Evolutionary conservation across 768 basidiomycete species (phyloP).

Genomic region (Rossbeevera mucosa): DNA sequence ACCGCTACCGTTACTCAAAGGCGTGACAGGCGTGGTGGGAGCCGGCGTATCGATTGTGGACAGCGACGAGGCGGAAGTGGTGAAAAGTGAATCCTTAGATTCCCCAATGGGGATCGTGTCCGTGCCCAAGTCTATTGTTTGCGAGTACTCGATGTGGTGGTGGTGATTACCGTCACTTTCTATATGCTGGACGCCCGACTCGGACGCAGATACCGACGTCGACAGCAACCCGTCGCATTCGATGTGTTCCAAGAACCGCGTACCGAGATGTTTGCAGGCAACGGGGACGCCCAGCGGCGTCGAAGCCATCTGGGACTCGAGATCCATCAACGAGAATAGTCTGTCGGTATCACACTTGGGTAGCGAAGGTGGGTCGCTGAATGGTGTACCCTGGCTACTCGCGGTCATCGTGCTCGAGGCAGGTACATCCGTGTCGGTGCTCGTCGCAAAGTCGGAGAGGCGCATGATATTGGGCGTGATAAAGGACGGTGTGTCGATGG

Average conservation of each 20-base stretch:
- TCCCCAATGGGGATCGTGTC: conserved; percentile 16
- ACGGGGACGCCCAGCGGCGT: conserved; percentile 8
- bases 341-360: conserved; percentile 15
- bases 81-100: conserved; percentile 29
- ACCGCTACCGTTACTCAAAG: conserved; percentile 3
- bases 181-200: not conserved
- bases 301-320: conserved; percentile 6
- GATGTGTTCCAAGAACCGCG: conserved; percentile 25
- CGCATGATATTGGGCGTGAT: conserved; percentile 14
- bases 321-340: conserved; percentile 7
- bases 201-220: conserved; percentile 9
- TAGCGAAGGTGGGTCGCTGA: conserved; percentile 15
- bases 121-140: not conserved
- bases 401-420: conserved; percentile 9
- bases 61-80: conserved; percentile 22
- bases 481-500: conserved; percentile 1
- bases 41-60: conserved; percentile 18
- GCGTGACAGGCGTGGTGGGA: conserved; percentile 27
- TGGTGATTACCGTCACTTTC: not conserved
- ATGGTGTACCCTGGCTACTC: conserved; percentile 13
- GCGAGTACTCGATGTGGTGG: not conserved
- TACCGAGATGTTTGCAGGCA: not conserved
- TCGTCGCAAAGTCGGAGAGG: conserved; percentile 14
- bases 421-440: conserved; percentile 7
- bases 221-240: conserved; percentile 12